Base-by-base conservation (phyloP, 75 land plant genomes). In the Pinus albicaulis region DNA sequence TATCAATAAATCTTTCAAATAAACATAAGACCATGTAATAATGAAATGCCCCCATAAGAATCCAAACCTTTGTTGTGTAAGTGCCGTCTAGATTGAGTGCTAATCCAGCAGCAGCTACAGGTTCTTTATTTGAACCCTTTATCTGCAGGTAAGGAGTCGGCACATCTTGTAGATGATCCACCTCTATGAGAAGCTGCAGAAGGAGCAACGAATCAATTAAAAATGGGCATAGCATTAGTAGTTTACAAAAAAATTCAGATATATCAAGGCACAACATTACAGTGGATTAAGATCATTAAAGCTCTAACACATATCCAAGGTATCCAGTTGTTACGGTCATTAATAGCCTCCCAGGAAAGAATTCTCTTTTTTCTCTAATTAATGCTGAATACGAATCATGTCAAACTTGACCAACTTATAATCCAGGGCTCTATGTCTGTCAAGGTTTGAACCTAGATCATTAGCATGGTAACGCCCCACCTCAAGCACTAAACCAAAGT, bases 51-150 rank as follows among this genome's bases (percentile, higher is more conserved):
- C n/a, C 48, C n/a, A 24, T 10, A 68, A 22, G 20, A 41, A 41
- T 0, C 20, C 41, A n/a, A 48, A 95, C 99, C 93, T 87, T 91
- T 57, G 99, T 97, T 13, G 99, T 97, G 74, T 97, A 97, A 74
- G 90, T 91, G 24, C 94, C 99, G 59, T 97, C 95, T 74, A 97
- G 79, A 70, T 84, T 85, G 48, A 97, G 94, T 3, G 89, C 76
- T 26, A 87, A 80, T 8, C 93, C 98, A 74, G 99, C 91, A 75
- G 92, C 89, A 72, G 92, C 91, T 2, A 97, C 99, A 48, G 88
- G 78, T 73, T 97, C 99, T 79, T 97, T 97, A 70, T 95, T 85
- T 65, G 89, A 79, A 52, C 99, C 99, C 79, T 97, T 97, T 26
- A 97, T 95, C 81, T 97, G 99, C 61, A 95, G 74, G 69, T 88